Evolutionary conservation across 2,329 filamentous ascomycete genomes (phyloP), one percentile per base, ranked within the genome.

Genomic region (Xylariaceae sp.): DNA sequence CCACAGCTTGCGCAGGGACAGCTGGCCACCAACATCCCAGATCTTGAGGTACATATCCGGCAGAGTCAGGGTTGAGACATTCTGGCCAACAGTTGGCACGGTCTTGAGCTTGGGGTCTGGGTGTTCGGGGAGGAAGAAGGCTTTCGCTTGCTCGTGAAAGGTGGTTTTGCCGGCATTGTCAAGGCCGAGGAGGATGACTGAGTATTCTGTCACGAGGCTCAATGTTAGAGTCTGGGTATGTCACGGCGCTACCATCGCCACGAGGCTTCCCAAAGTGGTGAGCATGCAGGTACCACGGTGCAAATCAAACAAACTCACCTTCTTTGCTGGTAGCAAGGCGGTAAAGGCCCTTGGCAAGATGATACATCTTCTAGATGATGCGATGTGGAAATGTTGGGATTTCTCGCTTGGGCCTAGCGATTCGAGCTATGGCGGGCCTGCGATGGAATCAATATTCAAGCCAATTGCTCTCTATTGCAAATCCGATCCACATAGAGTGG

Each of bases 91-190:
- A 16, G 93, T 98, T 19, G 93, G 93, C 7, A 97, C 91, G 34
- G 91, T 96, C 63, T 93, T 90, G 53, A 72, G 80, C 68, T 75
- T 90, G 59, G 71, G 87, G 64, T 69, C 78, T 39, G 72, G 77
- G 42, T 68, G 69, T 48, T 74, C 72, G 34, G 81, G 74, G 49
- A 82, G 75, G 74, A 89, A 95, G 61, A 94, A 77, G 41, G 89
- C 80, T 69, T 95, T 96, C 66, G 97, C 89, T 66, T 96, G 90
- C 63, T 94, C 89, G 67, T 96, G 89, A 62, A 97, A 90, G 19
- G 93, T 97, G 31, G 93, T 97, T 74, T 97, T 97, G 66, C 93
- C 93, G 47, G 93, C 93, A 64, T 97, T 97, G 74, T 97, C 93
- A 61, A 97, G 87, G 49, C 93, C 93, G 57, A 97, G 87, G 53